Percentiles rank a stretch among this genome's conserved stretches.
These are phyloP conservation scores for Amanita rimosa DNA, from an alignment of 768 basidiomycete genomes.

Conservation along the genomic window DNA sequence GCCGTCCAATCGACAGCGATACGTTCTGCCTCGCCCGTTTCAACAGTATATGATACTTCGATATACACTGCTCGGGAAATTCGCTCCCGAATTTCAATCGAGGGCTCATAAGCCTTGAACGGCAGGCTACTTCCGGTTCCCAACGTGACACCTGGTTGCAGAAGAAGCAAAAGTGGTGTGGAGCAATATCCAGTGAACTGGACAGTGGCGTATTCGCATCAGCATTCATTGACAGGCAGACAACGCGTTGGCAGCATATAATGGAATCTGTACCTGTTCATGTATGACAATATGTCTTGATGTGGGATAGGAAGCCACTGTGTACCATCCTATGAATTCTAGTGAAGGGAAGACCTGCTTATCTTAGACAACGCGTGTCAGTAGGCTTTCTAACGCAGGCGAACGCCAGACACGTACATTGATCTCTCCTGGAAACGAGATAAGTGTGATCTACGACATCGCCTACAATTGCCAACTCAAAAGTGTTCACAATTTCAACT, in stretches of 20 bases:
- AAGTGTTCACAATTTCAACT: conserved; percentile 95
- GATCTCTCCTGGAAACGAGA: conserved; percentile 71
- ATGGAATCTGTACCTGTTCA: conserved; percentile 51
- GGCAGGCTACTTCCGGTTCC: conserved; percentile 51
- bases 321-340: conserved; percentile 98
- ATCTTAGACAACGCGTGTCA: conserved; percentile 36
- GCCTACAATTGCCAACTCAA: conserved; percentile 70
- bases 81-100: conserved; percentile 74
- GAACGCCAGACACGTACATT: conserved; percentile 40
- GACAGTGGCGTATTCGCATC: conserved; percentile 1
- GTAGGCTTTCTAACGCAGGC: conserved; percentile 2
- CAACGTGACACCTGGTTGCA: conserved; percentile 42
- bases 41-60: conserved; percentile 78
- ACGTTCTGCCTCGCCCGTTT: conserved; percentile 96
- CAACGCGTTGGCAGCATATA: conserved; percentile 5
- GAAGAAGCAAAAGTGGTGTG: conserved; percentile 78
- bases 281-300: conserved; percentile 73
- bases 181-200: conserved; percentile 83
- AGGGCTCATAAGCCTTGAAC: conserved; percentile 88
- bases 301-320: conserved; percentile 66
- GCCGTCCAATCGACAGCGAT: conserved; percentile 97
- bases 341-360: conserved; percentile 97
- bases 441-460: conserved; percentile 73
- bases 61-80: conserved; percentile 72
- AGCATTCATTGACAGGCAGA: conserved; percentile 1